phyloP scores from a whole-genome alignment of 2,329 filamentous ascomycete species.

The Ceratocystis cacaofunesta region DNA sequence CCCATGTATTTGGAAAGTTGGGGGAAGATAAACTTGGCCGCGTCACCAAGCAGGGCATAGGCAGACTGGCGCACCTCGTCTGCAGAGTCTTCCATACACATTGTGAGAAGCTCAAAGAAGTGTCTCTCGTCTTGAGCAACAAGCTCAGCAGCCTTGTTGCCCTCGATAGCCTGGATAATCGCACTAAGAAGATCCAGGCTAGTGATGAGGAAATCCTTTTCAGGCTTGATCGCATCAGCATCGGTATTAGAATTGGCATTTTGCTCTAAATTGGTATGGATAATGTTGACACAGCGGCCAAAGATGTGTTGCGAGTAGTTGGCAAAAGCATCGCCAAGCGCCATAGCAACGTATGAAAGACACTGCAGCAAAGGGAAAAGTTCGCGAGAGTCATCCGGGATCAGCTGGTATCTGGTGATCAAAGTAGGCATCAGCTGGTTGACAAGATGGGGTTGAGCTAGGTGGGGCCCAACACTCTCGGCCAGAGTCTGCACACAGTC shows the following conservation, averaged over 20 bases:
- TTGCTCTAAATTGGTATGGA: constrained; percentile 80
- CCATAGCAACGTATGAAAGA: constrained; percentile 81
- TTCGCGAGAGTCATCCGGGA: constrained; percentile 79
- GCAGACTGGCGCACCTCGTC: constrained; percentile 94
- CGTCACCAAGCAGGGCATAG: constrained; percentile 88
- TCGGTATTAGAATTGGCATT: constrained; percentile 56
- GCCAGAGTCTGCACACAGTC: constrained; percentile 96
- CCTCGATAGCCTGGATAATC: constrained; percentile 76
- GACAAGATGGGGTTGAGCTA: constrained; percentile 70
- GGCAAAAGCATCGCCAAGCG: constrained; percentile 66
- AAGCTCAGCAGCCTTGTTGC: constrained; percentile 57
- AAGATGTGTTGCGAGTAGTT: constrained; percentile 82
- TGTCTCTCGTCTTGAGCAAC: constrained; percentile 61
- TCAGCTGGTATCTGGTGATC: constrained; percentile 73
- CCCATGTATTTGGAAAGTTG: constrained; percentile 62
- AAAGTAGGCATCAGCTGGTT: constrained; percentile 83
- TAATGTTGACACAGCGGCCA: constrained; percentile 72
- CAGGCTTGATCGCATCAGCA: constrained; percentile 56
- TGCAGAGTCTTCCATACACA: constrained; percentile 81
- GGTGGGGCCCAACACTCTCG: constrained; percentile 69
- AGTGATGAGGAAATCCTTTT: constrained; percentile 94
- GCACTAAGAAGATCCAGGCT: constrained; percentile 86
- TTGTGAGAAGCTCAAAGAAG: constrained; percentile 79
- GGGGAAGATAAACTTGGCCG: constrained; percentile 78
- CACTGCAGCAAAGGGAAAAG: constrained; percentile 94